Evolutionary conservation across 352 stramenopile genomes (phyloP).

Genomic region (Globisporangium megalacanthum): DNA sequence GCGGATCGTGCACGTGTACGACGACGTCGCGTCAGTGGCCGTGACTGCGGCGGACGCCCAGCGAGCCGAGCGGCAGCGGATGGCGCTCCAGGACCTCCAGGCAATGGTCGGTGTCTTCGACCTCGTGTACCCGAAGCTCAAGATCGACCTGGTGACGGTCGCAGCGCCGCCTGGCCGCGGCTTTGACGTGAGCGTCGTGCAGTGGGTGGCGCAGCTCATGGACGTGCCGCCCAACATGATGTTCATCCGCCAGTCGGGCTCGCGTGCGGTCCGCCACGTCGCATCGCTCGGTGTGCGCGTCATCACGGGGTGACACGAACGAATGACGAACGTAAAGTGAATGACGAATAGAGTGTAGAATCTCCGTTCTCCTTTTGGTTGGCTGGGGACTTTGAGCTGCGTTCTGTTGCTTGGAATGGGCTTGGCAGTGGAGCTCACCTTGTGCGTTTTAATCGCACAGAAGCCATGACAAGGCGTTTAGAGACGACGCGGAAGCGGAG

Average conservation of each 20-base stretch:
- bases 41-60: not conserved
- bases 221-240: slow-evolving; percentile 80
- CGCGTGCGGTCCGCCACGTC: slow-evolving; percentile 58
- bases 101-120: slow-evolving; percentile 61
- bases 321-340: not conserved
- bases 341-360: no score
- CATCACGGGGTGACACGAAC: slow-evolving; percentile 45
- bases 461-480: no score
- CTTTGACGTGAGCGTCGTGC: slow-evolving; percentile 58
- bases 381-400: no score
- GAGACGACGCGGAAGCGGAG: no score
- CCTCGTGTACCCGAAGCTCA: slow-evolving; percentile 84
- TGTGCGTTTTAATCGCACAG: no score
- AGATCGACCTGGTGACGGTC: slow-evolving; percentile 66
- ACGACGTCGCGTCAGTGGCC: slow-evolving; percentile 8
- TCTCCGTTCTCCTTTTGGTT: no score
- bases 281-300: slow-evolving; percentile 65
- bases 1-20: slow-evolving; percentile 77
- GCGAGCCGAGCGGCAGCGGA: not conserved
- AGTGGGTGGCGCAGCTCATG: slow-evolving; percentile 64
- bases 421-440: no score
- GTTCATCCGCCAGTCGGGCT: slow-evolving; percentile 85
- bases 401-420: no score
- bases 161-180: slow-evolving; percentile 19
- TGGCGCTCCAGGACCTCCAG: slow-evolving; percentile 17